phyloP scores from a whole-genome alignment of 1,284 basidiomycete species.

The Heterobasidion irregulare region DNA sequence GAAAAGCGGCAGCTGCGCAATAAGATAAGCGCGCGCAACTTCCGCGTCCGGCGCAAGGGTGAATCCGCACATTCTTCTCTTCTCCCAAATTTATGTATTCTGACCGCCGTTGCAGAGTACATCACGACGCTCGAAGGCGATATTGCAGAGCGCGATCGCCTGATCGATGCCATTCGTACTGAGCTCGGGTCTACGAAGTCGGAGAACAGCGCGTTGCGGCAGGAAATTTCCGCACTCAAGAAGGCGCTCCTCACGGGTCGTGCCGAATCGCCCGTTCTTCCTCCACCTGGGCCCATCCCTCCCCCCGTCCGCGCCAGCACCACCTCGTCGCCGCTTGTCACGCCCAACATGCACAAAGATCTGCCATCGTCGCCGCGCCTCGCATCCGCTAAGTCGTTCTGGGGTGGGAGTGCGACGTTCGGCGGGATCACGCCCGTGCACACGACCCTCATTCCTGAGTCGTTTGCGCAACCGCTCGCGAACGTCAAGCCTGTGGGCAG shows the following conservation, averaged over 20 bases:
- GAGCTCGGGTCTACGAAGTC: slow-evolving; percentile 75
- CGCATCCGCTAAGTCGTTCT: slow-evolving; percentile 44
- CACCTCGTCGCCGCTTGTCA: slow-evolving; percentile 28
- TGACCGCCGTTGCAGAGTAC: slow-evolving; percentile 53
- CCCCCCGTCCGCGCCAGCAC: slow-evolving; percentile 12
- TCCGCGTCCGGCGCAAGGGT: slow-evolving; percentile 90
- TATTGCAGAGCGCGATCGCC: slow-evolving; percentile 85
- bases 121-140: slow-evolving; percentile 90
- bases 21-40: slow-evolving; percentile 95
- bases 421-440: slow-evolving; percentile 83
- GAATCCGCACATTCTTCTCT: slow-evolving; percentile 14
- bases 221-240: slow-evolving; percentile 82
- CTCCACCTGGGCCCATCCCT: slow-evolving; percentile 38
- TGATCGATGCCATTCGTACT: slow-evolving; percentile 82
- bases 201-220: slow-evolving; percentile 81
- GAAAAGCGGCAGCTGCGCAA: slow-evolving; percentile 95
- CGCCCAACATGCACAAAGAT: slow-evolving; percentile 81
- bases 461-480: slow-evolving; percentile 24
- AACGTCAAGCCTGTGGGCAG: slow-evolving; percentile 13
- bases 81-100: slow-evolving; percentile 6
- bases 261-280: slow-evolving; percentile 28
- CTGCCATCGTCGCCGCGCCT: slow-evolving; percentile 56
- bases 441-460: slow-evolving; percentile 69
- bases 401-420: slow-evolving; percentile 56
- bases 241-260: slow-evolving; percentile 56